Base-by-base conservation (phyloP, 2,329 filamentous ascomycete genomes). In the Fusarium sp. region DNA sequence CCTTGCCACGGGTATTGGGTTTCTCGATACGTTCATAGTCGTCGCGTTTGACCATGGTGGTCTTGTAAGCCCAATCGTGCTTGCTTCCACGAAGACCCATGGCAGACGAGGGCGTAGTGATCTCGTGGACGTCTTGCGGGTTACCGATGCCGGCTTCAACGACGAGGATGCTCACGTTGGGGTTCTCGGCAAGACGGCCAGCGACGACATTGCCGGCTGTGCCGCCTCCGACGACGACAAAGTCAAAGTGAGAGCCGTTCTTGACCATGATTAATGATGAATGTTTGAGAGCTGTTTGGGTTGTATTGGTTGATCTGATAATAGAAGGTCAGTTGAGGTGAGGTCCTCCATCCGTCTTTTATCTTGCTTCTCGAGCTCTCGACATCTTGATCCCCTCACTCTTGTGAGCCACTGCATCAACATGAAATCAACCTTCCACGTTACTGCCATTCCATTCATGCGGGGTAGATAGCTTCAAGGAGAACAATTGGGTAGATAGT, bases 1-100 rank as follows among this genome's bases (percentile, higher is more conserved):
- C 85, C 80, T 90, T 90, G 17, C 90, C 88, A 40, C 90, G 86
- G 15, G 89, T 90, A 77, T 91, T 91, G 22, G 89, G 89, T 82
- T 91, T 91, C 79, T 92, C 90, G 56, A 91, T 82, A 7, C 90
- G 88, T 63, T 87, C 86, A 76, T 91, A 91, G 71, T 91, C 88
- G 5, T 85, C 82, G 2, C 88, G 85, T 57, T 89, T 86, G 78
- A 91, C 85, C 81, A 92, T 86, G 20, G 88, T 90, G 2, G 88
- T 88, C 82, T 91, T 90, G 80, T 90, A 91, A 0, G 82, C 83
- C 88, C 88, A 91, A 79, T 91, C 89, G 70, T 90, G 85, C 74
- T 90, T 80, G 76, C 87, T 88, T 38, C 84, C 85, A n/a, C 89
- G 86, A 2, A 91, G 85, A 5, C 86, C 83, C 75, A 91, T 87